Evolutionary conservation across 2,329 filamentous ascomycete species (phyloP).

Genomic region (Neopestalotiopsis clavispora): DNA sequence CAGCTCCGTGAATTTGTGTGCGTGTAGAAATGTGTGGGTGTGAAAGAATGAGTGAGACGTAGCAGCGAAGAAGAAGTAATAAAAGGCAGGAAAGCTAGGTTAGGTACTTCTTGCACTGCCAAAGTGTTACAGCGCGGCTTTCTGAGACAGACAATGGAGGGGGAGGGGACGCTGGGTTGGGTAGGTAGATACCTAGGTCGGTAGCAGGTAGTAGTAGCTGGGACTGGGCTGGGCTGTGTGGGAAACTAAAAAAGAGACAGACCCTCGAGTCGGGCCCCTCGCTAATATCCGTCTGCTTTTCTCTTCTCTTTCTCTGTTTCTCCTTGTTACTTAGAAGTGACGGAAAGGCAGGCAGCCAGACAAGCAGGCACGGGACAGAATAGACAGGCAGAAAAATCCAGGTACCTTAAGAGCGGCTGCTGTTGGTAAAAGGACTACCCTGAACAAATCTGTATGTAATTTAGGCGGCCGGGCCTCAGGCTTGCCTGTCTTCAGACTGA

Average conservation of each 20-base stretch:
- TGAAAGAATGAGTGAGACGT: background rate
- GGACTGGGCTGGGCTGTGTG: background rate
- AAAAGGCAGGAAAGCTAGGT: background rate
- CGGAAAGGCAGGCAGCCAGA: background rate
- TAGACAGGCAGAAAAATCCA: background rate
- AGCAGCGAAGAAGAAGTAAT: background rate
- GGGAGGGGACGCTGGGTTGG: slow-evolving; percentile 18
- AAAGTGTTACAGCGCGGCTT: slow-evolving; percentile 49
- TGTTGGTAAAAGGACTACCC: background rate
- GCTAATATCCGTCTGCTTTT: background rate
- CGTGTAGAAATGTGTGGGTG: background rate
- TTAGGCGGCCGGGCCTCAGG: background rate
- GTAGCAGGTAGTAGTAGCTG: too few species aligned
- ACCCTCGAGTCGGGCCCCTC: background rate
- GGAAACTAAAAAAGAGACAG: background rate
- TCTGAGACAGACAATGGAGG: slow-evolving; percentile 40
- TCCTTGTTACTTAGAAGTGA: background rate
- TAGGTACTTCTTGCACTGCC: slow-evolving; percentile 35
- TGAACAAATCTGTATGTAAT: background rate
- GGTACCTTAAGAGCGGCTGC: background rate
- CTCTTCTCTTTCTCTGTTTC: background rate
- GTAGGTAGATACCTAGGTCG: background rate
- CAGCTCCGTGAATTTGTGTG: background rate
- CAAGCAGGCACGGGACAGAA: background rate
- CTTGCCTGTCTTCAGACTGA: background rate